Base-by-base conservation (phyloP, 2,329 filamentous ascomycete genomes). In the Claviceps sp. region DNA sequence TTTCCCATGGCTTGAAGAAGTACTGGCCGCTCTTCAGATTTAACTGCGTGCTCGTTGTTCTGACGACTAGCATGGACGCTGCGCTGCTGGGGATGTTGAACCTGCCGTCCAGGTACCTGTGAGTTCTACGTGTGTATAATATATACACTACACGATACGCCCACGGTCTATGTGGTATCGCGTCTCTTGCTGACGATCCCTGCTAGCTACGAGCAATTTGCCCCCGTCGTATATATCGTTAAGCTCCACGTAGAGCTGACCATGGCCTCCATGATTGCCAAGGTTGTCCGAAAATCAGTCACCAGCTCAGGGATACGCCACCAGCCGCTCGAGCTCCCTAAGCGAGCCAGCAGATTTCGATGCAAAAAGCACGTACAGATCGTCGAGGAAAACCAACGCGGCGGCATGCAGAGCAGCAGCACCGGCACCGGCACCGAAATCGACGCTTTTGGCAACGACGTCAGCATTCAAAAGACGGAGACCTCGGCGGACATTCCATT, bases 161-260 rank as follows among this genome's bases (percentile, higher is more conserved):
- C 30, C 30, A 34, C 9, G 9, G 3, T 34, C 30, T 11, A 1
- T 34, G 30, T 34, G 9, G 9, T 34, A 4, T 11, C 30, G 30
- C 30, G 30, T 11, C 30, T 11, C 20, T 16, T 8, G 22, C 42
- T 44, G 13, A 30, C 44, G 34, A 18, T 1, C 0, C 34, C 9
- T 34, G 30, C 5, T 24, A 61, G 63, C 53, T 65, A 62, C 54
- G 70, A 74, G 37, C 73, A 75, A 57, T 75, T 77, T 55, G 71
- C 75, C 37, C 74, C 74, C 0, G 64, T 76, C 3, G 73, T 72
- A 2, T 77, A 76, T 55, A 68, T 75, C 26, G 67, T 76, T 50
- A 77, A 77, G 54, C 67, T 77, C 16, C 70, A 77, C 55, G 76
- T 77, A 55, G 74, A 77, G 56, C 68, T 77, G 58, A 68, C 69